phyloP scores from a whole-genome alignment of 352 stramenopile genomes.

The Phytophthora pseudosyringae region DNA sequence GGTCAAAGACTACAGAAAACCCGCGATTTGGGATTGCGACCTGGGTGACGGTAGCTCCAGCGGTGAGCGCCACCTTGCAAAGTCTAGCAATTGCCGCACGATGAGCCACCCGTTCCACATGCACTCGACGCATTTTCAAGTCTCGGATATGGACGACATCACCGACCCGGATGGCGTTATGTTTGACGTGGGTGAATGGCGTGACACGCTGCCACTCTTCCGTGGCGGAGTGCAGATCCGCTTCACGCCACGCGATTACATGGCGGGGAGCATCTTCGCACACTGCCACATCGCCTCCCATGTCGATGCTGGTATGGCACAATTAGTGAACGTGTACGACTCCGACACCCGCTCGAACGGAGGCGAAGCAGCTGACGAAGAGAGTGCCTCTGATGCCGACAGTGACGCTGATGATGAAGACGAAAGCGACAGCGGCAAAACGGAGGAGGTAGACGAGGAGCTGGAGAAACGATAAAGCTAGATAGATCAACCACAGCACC shows the following conservation, averaged over 20 bases:
- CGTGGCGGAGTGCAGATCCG: slow-evolving; percentile 66
- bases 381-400: slow-evolving; percentile 2
- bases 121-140: slow-evolving; percentile 78
- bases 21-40: slow-evolving; percentile 42
- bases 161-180: slow-evolving; percentile 63
- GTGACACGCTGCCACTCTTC: slow-evolving; percentile 79
- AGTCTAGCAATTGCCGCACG: slow-evolving; percentile 53
- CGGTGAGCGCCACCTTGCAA: slow-evolving; percentile 12
- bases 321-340: slow-evolving; percentile 62
- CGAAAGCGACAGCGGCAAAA: slow-evolving; percentile 2
- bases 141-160: slow-evolving; percentile 48
- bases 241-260: slow-evolving; percentile 70
- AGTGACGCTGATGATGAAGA: slow-evolving; percentile 11
- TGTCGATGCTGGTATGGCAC: slow-evolving; percentile 77
- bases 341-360: slow-evolving; percentile 2
- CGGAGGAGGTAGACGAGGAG: slow-evolving; percentile 5
- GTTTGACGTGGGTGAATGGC: slow-evolving; percentile 73
- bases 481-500: slow-evolving; percentile 6
- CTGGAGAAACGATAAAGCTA: slow-evolving; percentile 17
- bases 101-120: slow-evolving; percentile 88
- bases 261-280: slow-evolving; percentile 69
- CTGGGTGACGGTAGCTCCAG: slow-evolving; percentile 34
- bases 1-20: slow-evolving; percentile 57
- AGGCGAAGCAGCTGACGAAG: slow-evolving; percentile 15
- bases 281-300: slow-evolving; percentile 83